Percentiles rank a stretch among this genome's conserved stretches.
Conservation (phyloP, 257 asterid genomes). For the Gynochthodes officinalis region DNA sequence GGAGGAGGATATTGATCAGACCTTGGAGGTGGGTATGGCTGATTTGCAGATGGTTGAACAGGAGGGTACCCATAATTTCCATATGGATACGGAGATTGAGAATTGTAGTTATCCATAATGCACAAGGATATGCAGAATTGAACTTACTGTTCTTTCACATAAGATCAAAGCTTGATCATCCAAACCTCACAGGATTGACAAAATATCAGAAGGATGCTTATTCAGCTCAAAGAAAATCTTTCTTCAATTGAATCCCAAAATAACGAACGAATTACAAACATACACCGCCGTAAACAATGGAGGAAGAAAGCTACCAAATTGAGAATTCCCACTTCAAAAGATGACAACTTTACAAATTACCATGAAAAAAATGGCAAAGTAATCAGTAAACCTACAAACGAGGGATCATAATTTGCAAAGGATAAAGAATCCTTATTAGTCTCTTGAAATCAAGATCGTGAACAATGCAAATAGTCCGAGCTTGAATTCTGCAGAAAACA, state of each 20-base stretch:
- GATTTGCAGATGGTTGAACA: conserved; percentile 40
- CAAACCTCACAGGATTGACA: conserved; percentile 16
- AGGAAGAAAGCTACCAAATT: background rate
- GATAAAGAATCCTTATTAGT: background rate
- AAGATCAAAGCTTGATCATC: conserved; percentile 19
- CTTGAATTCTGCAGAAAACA: conserved; percentile 8
- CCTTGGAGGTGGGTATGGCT: conserved; percentile 48
- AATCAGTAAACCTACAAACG: background rate
- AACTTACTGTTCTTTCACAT: conserved; percentile 12
- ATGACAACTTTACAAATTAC: background rate
- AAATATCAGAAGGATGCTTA: conserved; percentile 15
- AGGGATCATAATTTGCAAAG: background rate
- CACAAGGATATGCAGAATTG: conserved; percentile 9
- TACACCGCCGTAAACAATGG: background rate
- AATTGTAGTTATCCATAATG: conserved; percentile 59
- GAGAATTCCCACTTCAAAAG: background rate
- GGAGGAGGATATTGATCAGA: conserved; percentile 30
- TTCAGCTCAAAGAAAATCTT: conserved; percentile 8
- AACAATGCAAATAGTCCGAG: background rate
- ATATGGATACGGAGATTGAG: conserved; percentile 58
- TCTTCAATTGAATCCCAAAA: conserved; percentile 6
- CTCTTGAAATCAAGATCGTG: background rate
- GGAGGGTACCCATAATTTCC: conserved; percentile 51
- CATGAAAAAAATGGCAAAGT: background rate
- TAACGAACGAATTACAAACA: background rate